A percentile compares a stretch with the other conserved stretches of the same genome.
These are phyloP conservation scores for Camelina neglecta DNA, from an alignment of 345 rosid genomes.

Conservation along the genomic window DNA sequence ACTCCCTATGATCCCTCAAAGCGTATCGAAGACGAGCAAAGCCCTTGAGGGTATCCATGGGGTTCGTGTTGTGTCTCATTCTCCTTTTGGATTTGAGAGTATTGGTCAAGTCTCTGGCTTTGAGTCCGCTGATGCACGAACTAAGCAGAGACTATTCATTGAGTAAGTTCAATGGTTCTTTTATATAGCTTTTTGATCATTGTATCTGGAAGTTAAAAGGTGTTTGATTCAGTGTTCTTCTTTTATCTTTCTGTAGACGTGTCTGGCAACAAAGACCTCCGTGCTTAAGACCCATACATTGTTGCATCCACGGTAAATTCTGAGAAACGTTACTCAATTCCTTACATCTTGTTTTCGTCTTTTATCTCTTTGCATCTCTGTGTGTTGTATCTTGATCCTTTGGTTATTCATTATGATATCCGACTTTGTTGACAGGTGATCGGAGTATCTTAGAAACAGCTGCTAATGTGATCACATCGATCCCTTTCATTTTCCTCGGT, in stretches of 20 bases:
- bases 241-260: slow-evolving; percentile 53
- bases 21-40: slow-evolving; percentile 49
- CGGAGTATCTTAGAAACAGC: slow-evolving; percentile 63
- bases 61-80: slow-evolving; percentile 73
- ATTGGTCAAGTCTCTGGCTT: slow-evolving; percentile 52
- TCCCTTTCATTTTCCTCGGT: slow-evolving; percentile 89
- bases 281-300: slow-evolving; percentile 77
- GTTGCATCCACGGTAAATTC: slow-evolving; percentile 63
- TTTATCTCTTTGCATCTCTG: neutral
- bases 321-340: neutral
- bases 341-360: slow-evolving; percentile 1
- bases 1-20: slow-evolving; percentile 57
- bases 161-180: slow-evolving; percentile 56
- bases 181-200: neutral
- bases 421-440: slow-evolving; percentile 61
- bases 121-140: slow-evolving; percentile 50
- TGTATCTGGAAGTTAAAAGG: neutral
- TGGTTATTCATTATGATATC: neutral
- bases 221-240: slow-evolving; percentile 19
- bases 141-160: slow-evolving; percentile 61
- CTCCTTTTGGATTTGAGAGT: slow-evolving; percentile 65
- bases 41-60: slow-evolving; percentile 79
- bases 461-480: slow-evolving; percentile 90
- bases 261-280: slow-evolving; percentile 96
- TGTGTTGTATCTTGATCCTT: neutral